Evolutionary conservation across 768 basidiomycete species (phyloP), one percentile per base, ranked within the genome.

Genomic region (Mycena belliarum): DNA sequence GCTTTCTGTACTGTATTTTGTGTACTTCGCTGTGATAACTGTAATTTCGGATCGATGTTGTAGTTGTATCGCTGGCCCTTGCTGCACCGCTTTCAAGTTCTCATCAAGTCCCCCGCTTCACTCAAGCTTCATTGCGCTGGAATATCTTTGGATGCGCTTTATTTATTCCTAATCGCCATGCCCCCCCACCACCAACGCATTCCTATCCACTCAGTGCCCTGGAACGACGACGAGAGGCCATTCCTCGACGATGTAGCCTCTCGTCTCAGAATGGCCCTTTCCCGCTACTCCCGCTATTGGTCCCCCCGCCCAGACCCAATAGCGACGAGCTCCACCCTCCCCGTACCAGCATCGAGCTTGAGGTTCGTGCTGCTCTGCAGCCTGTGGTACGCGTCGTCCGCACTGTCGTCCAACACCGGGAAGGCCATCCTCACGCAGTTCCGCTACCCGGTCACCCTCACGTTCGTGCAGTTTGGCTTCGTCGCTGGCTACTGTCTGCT

Each of bases 381-480:
- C 18, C 79, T 98, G 21, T 99, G 97, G 97, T 99, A 99, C 74
- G 82, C 86, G 16, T 86, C 89, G 4, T 97, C 95, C 7, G 96
- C 96, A 1, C 73, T 98, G 49, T 95, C 94, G 2, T 96, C 93
- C 40, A 98, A 98, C 69, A 98, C 96, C 1, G 97, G 95, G 55
- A 99, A 99, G 71, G 83, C 89, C 43, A 95, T 99, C 73, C 80
- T 99, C 65, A 95, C 80, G 64, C 88, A 89, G 65, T 99, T 98
- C 74, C 84, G 87, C 51, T 98, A 91, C 74, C 97, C 97, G 6
- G 84, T 99, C 68, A 98, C 97, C 60, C 85, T 99, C 69, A 99
- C 97, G 37, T 93, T 99, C 69, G 82, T 99, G 67, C 97, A 99
- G 70, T 99, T 99, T 69, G 95, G 88, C 63, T 97, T 98, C 71